Percentiles rank a stretch among this genome's conserved stretches.
These are phyloP conservation scores for Hyaloscypha finlandica DNA, from an alignment of 495 filamentous ascomycete genomes.

Conservation along the genomic window DNA sequence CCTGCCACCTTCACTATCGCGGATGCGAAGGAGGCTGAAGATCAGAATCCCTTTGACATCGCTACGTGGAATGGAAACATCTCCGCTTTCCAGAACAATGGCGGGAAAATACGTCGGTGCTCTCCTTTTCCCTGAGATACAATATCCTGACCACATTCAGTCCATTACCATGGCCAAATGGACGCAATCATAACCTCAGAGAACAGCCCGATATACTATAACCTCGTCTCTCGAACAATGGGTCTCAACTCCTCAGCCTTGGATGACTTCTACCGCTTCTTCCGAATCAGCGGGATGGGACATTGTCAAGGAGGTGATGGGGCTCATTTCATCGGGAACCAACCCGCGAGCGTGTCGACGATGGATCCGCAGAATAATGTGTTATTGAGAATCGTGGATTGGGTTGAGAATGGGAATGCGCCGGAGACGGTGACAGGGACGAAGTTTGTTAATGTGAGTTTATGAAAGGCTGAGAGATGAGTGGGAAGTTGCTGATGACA, in stretches of 20 bases:
- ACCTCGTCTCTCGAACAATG: constrained; percentile 41
- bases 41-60: constrained; percentile 39
- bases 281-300: constrained; percentile 45
- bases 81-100: constrained; percentile 44
- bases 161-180: constrained; percentile 55
- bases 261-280: constrained; percentile 42
- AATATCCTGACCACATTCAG: neutral
- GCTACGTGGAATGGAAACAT: constrained; percentile 52
- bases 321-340: constrained; percentile 37
- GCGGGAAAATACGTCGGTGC: constrained; percentile 50
- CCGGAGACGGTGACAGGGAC: constrained; percentile 46
- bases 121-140: neutral
- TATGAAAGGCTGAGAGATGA: constrained; percentile 31
- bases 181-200: constrained; percentile 50
- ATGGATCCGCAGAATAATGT: constrained; percentile 42
- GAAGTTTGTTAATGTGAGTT: constrained; percentile 38
- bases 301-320: constrained; percentile 28
- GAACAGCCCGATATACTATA: constrained; percentile 46
- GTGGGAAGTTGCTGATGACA: neutral
- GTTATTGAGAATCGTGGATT: constrained; percentile 50
- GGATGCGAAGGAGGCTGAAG: constrained; percentile 30
- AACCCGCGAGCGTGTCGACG: constrained; percentile 34
- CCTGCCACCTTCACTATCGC: constrained; percentile 33
- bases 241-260: constrained; percentile 31
- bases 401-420: constrained; percentile 49